Evolutionary conservation across 2,329 filamentous ascomycete genomes (phyloP).

Genomic region (Talaromyces sp.): DNA sequence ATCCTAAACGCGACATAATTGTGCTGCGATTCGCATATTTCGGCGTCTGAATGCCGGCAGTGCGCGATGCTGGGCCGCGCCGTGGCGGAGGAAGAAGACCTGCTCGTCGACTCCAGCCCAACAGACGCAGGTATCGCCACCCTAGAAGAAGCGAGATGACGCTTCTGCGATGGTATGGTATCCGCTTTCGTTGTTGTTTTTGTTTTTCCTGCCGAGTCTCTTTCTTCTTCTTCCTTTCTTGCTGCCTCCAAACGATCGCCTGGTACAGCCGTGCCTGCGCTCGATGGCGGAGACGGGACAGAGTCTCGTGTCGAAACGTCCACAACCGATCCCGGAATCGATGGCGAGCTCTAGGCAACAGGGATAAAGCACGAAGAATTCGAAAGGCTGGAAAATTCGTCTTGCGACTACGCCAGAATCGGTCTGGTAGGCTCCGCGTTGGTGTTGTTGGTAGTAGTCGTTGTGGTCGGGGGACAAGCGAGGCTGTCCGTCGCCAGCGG

Average conservation of each 20-base stretch:
- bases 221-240: conserved; percentile 37
- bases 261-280: conserved; percentile 73
- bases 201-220: conserved; percentile 37
- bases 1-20: conserved; percentile 21
- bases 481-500: conserved; percentile 10
- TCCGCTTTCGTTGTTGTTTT: conserved; percentile 37
- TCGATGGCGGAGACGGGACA: conserved; percentile 65
- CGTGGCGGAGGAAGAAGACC: conserved; percentile 5
- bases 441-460: not conserved
- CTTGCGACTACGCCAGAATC: conserved; percentile 3
- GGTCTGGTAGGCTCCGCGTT: not conserved
- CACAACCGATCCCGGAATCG: conserved; percentile 63
- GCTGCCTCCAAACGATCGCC: conserved; percentile 59
- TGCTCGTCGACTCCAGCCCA: conserved; percentile 7
- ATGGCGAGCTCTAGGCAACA: conserved; percentile 63
- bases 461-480: conserved; percentile 2
- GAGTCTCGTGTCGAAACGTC: conserved; percentile 66
- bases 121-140: conserved; percentile 18
- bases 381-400: conserved; percentile 32
- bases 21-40: conserved; percentile 11
- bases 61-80: conserved; percentile 12
- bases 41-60: not conserved
- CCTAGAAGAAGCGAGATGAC: conserved; percentile 37
- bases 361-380: conserved; percentile 56
- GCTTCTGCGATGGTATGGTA: conserved; percentile 29